Conservation (phyloP, 768 basidiomycete genomes). For the Fomitopsis serialis region DNA sequence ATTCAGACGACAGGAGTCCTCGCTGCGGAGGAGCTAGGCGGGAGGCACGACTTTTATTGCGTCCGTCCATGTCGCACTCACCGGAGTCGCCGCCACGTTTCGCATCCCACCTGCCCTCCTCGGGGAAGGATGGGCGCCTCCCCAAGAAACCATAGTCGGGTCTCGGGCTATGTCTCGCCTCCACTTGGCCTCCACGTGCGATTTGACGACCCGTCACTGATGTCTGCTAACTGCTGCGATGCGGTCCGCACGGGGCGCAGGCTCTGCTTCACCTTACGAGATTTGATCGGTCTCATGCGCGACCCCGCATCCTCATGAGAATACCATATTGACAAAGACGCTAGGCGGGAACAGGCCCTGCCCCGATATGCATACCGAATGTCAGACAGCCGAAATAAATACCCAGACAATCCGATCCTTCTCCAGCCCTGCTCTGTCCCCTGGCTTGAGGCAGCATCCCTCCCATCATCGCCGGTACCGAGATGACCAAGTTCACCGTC, state of each 20-base stretch:
- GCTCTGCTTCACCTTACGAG: not conserved
- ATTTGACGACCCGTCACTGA: not conserved
- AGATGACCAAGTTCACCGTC: slow-evolving; percentile 36
- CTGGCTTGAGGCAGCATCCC: too few relatives aligned
- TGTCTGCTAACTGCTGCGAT: not conserved
- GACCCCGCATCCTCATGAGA: not conserved
- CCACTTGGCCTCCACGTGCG: slow-evolving; percentile 1
- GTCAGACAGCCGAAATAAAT: not conserved
- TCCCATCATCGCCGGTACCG: slow-evolving; percentile 12
- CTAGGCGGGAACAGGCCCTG: too few relatives aligned
- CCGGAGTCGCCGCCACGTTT: not conserved
- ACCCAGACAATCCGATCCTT: not conserved
- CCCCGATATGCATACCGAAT: too few relatives aligned
- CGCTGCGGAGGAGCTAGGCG: too few relatives aligned
- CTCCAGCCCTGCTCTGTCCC: too few relatives aligned
- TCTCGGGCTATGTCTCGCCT: too few relatives aligned
- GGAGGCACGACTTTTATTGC: not conserved
- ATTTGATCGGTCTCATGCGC: not conserved
- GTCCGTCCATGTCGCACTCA: slow-evolving; percentile 9
- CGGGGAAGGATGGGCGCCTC: too few relatives aligned
- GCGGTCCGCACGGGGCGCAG: not conserved
- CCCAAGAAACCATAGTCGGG: too few relatives aligned
- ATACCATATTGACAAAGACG: not conserved
- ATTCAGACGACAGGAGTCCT: too few relatives aligned
- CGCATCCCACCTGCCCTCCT: not conserved